Evolutionary conservation across 2,329 filamentous ascomycete genomes (phyloP).

Genomic region (Diaporthe longicolla): DNA sequence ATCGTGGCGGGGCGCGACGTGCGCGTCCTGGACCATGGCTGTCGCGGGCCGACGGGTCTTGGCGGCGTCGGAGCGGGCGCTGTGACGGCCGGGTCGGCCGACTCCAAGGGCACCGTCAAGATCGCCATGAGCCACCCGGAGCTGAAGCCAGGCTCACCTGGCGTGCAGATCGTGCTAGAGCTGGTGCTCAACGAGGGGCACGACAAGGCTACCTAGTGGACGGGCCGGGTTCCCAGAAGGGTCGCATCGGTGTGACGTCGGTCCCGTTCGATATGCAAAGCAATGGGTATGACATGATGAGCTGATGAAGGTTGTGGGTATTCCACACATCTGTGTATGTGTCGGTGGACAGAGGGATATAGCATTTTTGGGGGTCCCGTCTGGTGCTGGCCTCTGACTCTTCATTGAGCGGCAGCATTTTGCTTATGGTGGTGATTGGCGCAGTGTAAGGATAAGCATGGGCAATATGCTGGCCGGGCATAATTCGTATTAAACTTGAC

Average conservation of each 20-base stretch:
- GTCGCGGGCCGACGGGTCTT: constrained; percentile 71
- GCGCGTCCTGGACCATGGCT: constrained; percentile 88
- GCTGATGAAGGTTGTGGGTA: background rate
- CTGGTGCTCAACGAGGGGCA: constrained; percentile 93
- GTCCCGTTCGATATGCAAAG: background rate
- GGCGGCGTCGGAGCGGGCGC: constrained; percentile 46
- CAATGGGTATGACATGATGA: constrained; percentile 16
- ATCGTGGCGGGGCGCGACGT: constrained; percentile 95
- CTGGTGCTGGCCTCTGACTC: constrained; percentile 26
- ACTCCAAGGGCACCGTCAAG: constrained; percentile 85
- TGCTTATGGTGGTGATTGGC: constrained; percentile 2
- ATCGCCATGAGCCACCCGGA: constrained; percentile 96
- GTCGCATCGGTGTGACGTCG: constrained; percentile 1
- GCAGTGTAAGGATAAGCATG: constrained; percentile 24
- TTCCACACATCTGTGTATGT: background rate
- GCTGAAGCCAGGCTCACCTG: constrained; percentile 64
- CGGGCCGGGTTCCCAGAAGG: constrained; percentile 17
- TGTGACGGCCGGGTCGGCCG: constrained; percentile 48
- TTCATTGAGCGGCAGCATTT: constrained; percentile 26
- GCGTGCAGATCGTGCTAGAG: constrained; percentile 91
- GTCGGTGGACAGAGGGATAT: too few relatives aligned
- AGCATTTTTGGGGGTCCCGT: background rate
- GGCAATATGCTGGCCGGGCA: constrained; percentile 10
- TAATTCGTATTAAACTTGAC: constrained; percentile 30
- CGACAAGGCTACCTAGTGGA: constrained; percentile 56